Percentiles rank a stretch among this genome's conserved stretches.
Evolutionary conservation across 2,329 filamentous ascomycete genomes (phyloP).

Genomic region (Pestalotiopsis fici): DNA sequence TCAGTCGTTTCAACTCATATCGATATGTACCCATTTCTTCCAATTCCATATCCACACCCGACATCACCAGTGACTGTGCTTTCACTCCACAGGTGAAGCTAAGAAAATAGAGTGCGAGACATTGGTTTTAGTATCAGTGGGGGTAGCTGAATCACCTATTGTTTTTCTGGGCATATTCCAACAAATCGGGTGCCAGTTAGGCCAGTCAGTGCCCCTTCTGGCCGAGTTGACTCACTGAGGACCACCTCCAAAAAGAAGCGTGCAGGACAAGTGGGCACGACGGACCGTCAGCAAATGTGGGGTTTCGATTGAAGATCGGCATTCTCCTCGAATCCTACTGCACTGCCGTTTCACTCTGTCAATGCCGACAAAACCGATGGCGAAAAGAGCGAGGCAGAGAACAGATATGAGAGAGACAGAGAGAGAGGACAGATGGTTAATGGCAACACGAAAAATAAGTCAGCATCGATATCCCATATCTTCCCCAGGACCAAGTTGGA

Average conservation of each 20-base stretch:
- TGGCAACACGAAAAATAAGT: not conserved
- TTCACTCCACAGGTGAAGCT: conserved; percentile 4
- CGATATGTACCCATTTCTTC: not conserved
- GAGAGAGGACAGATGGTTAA: not conserved
- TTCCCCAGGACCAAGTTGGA: no score
- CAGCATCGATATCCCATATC: no score
- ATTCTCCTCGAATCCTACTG: not conserved
- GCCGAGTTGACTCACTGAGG: conserved; percentile 3
- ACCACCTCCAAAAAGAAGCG: not conserved
- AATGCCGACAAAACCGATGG: not conserved
- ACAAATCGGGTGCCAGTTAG: conserved; percentile 1
- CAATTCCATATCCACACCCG: not conserved
- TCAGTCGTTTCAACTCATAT: not conserved
- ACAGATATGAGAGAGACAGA: not conserved
- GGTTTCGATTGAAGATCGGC: not conserved
- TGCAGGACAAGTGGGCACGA: not conserved
- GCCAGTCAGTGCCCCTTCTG: not conserved
- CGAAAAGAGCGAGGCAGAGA: not conserved
- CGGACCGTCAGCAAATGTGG: not conserved
- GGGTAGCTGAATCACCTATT: not conserved
- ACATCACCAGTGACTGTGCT: not conserved
- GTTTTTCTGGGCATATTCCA: not conserved
- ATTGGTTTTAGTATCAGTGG: not conserved
- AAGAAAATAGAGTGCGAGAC: not conserved
- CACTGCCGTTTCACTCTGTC: not conserved